Evolutionary conservation across 2,329 filamentous ascomycete species (phyloP).

Genomic region (Fusarium sterilihyphosum): DNA sequence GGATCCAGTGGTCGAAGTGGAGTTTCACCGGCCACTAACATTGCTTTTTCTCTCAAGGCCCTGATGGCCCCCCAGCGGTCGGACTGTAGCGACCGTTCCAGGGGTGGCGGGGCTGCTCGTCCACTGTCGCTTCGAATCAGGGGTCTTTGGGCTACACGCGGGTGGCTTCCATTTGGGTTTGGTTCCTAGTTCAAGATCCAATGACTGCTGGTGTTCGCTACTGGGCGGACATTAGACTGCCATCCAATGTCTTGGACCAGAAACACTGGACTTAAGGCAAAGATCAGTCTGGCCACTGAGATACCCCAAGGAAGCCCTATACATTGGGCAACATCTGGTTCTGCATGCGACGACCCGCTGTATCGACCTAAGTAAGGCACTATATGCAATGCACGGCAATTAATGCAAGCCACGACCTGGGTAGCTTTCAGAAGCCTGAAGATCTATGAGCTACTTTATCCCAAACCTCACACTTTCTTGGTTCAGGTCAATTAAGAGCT

Average conservation of each 20-base stretch:
- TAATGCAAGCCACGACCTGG: slow-evolving; percentile 37
- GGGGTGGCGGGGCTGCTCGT: slow-evolving; percentile 9
- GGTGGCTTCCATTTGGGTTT: slow-evolving; percentile 19
- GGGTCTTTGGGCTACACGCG: slow-evolving; percentile 28
- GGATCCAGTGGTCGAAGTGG: slow-evolving; percentile 8
- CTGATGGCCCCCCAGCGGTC: slow-evolving; percentile 25
- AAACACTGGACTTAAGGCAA: not conserved
- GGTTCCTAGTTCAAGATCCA: slow-evolving; percentile 18
- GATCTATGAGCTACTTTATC: not conserved
- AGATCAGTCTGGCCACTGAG: not conserved
- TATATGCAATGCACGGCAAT: slow-evolving; percentile 39
- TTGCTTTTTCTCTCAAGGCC: slow-evolving; percentile 15
- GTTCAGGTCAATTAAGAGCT: not conserved
- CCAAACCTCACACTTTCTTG: not conserved
- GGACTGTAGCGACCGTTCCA: slow-evolving; percentile 35
- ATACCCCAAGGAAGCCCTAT: not conserved
- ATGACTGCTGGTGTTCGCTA: slow-evolving; percentile 1
- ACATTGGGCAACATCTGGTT: slow-evolving; percentile 2
- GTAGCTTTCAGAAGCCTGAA: slow-evolving; percentile 1
- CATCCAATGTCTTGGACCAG: slow-evolving; percentile 13
- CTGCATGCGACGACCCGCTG: slow-evolving; percentile 29
- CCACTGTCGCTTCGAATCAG: slow-evolving; percentile 21
- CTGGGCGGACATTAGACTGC: slow-evolving; percentile 13
- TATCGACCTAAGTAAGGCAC: slow-evolving; percentile 9
- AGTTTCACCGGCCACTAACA: slow-evolving; percentile 24